Evolutionary conservation across 78 protist species (phyloP), one percentile per base, ranked within the genome.

Genomic region (Guillardia theta): DNA sequence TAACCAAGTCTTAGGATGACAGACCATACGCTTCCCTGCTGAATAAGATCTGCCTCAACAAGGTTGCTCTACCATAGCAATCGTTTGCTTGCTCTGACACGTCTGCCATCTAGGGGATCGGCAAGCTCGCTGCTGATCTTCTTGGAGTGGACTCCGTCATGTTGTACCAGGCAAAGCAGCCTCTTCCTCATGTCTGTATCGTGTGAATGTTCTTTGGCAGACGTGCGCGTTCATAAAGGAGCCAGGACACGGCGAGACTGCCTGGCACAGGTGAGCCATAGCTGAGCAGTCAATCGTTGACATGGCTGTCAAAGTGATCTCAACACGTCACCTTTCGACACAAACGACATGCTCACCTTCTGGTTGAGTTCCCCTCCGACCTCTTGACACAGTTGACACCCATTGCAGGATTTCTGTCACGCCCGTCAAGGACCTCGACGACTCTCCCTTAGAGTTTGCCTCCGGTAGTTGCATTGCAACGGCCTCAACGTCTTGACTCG

Each of bases 91-190:
- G n/a, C n/a, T n/a, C n/a, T n/a, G n/a, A n/a, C n/a, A n/a, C n/a
- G n/a, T n/a, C n/a, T n/a, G n/a, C n/a, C n/a, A n/a, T n/a, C n/a
- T n/a, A n/a, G n/a, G n/a, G n/a, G n/a, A n/a, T n/a, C n/a, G n/a
- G n/a, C n/a, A n/a, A n/a, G n/a, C n/a, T 70, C 1, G 83, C 83
- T 1, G 83, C 83, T 36, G 83, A 70, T 43, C 83, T 70, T 43
- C 9, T 70, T 36, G 83, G 83, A 6, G 83, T 70, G 83, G 83
- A 70, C 83, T 70, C 83, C 10, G 83, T 70, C n/a, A 70, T 70
- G 83, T 43, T 70, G 6, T 70, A 70, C 83, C 83, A 70, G 83
- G n/a, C n/a, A n/a, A n/a, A n/a, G n/a, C n/a, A n/a, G n/a, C n/a
- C n/a, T n/a, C n/a, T n/a, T n/a, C n/a, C n/a, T n/a, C n/a, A n/a